Evolutionary conservation across 2,329 filamentous ascomycete genomes (phyloP).

Genomic region (Orbilia ellipsospora): DNA sequence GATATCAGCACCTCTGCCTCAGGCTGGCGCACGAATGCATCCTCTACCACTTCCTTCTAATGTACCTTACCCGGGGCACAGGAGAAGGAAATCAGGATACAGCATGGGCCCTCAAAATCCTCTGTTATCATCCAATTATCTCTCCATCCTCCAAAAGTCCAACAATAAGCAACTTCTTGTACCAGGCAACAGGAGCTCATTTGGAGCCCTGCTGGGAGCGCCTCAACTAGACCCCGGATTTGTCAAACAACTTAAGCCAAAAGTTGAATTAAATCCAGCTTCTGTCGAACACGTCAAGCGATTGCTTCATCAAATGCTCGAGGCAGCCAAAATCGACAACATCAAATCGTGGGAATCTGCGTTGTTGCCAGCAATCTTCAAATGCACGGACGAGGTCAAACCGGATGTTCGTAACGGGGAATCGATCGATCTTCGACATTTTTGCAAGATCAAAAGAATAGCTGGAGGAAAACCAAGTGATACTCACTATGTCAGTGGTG

Average conservation of each 20-base stretch:
- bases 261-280: conserved; percentile 85
- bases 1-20: conserved; percentile 37
- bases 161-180: conserved; percentile 38
- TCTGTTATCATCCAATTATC: conserved; percentile 50
- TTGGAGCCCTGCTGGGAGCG: conserved; percentile 39
- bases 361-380: conserved; percentile 86
- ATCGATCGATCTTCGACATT: conserved; percentile 96
- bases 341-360: conserved; percentile 86
- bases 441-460: conserved; percentile 97
- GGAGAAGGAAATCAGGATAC: conserved; percentile 46
- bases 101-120: conserved; percentile 49
- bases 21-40: conserved; percentile 29
- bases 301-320: conserved; percentile 82
- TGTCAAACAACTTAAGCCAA: conserved; percentile 64
- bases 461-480: conserved; percentile 89
- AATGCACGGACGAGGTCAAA: conserved; percentile 92
- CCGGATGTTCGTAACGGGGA: conserved; percentile 91
- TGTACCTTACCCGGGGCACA: conserved; percentile 32
- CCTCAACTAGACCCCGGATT: conserved; percentile 38
- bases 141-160: conserved; percentile 49
- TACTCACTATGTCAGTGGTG: conserved; percentile 94
- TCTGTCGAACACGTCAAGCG: conserved; percentile 89
- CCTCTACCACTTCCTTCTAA: conserved; percentile 18
- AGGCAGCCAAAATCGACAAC: conserved; percentile 79
- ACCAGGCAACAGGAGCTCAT: conserved; percentile 39